Conservation (phyloP, 441 rosid species). For the Pelargonium citronellum region DNA sequence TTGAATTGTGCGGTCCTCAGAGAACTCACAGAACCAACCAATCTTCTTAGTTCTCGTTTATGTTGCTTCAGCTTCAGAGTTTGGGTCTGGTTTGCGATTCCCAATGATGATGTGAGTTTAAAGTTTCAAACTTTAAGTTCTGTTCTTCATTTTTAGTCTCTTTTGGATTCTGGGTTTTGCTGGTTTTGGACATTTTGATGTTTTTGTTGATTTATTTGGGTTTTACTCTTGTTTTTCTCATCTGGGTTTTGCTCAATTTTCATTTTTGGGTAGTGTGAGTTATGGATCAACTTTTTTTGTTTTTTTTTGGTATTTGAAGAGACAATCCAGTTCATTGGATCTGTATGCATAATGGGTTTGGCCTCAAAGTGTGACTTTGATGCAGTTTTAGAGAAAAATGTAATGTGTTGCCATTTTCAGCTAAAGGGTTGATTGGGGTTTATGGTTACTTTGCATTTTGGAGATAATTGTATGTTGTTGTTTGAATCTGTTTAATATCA, state of each 20-base stretch:
- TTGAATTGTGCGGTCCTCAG: no score
- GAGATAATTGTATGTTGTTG: no score
- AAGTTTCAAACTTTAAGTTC: neutral
- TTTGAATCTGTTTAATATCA: no score
- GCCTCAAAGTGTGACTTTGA: neutral
- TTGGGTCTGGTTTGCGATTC: neutral
- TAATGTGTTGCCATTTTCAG: neutral
- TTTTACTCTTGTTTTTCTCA: neutral
- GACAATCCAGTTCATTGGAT: neutral
- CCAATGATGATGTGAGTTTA: neutral
- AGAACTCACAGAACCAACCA: neutral
- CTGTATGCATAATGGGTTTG: neutral
- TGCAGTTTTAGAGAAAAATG: neutral
- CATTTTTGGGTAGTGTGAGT: neutral
- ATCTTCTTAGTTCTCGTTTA: neutral
- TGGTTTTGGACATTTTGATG: neutral
- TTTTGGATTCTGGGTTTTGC: slow-evolving; percentile 3
- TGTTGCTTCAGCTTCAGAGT: neutral
- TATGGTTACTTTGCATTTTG: no score
- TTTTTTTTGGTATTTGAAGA: neutral
- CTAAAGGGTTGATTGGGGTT: no score
- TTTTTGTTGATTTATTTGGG: neutral
- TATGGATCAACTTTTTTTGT: neutral
- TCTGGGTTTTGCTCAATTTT: neutral
- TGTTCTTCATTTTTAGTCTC: neutral